Evolutionary conservation across 2,329 filamentous ascomycete species (phyloP).

Genomic region (Gnomoniopsis smithogilvyi): DNA sequence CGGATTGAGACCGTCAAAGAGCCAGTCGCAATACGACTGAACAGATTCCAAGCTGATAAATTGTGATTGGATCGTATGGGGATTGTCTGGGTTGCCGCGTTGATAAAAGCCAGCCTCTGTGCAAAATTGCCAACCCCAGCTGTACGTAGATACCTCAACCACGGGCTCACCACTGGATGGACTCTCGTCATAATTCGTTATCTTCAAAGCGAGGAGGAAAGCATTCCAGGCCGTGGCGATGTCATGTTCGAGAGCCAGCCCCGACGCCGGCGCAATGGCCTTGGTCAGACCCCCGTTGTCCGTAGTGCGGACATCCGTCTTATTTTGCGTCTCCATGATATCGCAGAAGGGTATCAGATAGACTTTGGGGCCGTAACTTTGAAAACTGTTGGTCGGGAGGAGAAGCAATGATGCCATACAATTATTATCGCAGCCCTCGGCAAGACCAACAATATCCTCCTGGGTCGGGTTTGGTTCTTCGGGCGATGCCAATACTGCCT

Average conservation of each 20-base stretch:
- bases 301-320: not conserved
- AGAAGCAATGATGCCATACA: constrained; percentile 1
- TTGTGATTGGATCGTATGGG: not conserved
- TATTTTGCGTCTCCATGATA: constrained; percentile 9
- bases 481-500: constrained; percentile 2
- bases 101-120: constrained; percentile 8
- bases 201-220: not conserved
- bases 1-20: not conserved
- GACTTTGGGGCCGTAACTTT: not conserved
- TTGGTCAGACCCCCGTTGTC: constrained; percentile 3
- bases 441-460: not conserved
- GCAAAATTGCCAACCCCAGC: constrained; percentile 9
- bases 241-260: constrained; percentile 1
- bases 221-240: constrained; percentile 1
- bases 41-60: constrained; percentile 1
- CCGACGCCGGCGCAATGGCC: constrained; percentile 2
- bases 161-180: not conserved
- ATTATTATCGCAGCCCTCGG: not conserved
- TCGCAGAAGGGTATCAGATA: constrained; percentile 14
- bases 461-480: not conserved
- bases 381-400: constrained; percentile 14
- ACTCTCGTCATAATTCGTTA: constrained; percentile 1
- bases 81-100: constrained; percentile 6
- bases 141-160: too few species aligned
- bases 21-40: not conserved